Percentiles rank a stretch among this genome's conserved stretches.
Evolutionary conservation across 768 basidiomycete species (phyloP).

Genomic region (Pleurotus cornucopiae): DNA sequence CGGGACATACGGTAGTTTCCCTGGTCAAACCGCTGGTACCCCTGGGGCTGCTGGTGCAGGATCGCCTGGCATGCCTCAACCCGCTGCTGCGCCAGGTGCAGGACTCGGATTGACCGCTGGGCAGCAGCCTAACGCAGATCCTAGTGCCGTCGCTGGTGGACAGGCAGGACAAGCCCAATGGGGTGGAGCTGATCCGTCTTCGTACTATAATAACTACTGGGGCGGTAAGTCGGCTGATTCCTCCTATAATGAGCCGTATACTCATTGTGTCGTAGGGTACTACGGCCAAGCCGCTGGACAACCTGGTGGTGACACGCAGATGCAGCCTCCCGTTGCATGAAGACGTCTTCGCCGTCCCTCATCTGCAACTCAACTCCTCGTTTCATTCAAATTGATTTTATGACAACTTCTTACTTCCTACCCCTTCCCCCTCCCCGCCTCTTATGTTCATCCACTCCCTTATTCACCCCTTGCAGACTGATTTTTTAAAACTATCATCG

Average conservation of each 20-base stretch:
- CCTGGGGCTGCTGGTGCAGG: conserved; percentile 45
- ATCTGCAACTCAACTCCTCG: conserved; percentile 8
- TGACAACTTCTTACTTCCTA: conserved; percentile 7
- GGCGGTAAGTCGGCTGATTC: conserved; percentile 51
- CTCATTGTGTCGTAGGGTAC: conserved; percentile 49
- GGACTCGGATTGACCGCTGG: conserved; percentile 52
- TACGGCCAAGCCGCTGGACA: conserved; percentile 67
- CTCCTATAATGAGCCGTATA: neutral
- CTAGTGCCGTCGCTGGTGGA: conserved; percentile 47
- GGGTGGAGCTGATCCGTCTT: conserved; percentile 67
- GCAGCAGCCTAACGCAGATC: conserved; percentile 55
- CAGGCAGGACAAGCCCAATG: conserved; percentile 73
- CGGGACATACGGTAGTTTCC: conserved; percentile 69
- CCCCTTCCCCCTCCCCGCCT: neutral
- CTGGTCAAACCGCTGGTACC: conserved; percentile 49
- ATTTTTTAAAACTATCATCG: neutral
- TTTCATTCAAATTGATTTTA: conserved; percentile 15
- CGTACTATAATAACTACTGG: conserved; percentile 82
- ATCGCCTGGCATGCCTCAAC: conserved; percentile 57
- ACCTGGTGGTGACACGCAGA: conserved; percentile 49
- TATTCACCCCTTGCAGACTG: neutral
- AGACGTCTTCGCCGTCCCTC: conserved; percentile 7
- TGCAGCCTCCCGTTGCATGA: conserved; percentile 26
- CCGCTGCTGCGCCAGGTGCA: conserved; percentile 47
- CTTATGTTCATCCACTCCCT: neutral